Percentiles rank a stretch among this genome's conserved stretches.
Evolutionary conservation across 2,329 filamentous ascomycete genomes (phyloP).

Genomic region (Aspergillus aculeatus): DNA sequence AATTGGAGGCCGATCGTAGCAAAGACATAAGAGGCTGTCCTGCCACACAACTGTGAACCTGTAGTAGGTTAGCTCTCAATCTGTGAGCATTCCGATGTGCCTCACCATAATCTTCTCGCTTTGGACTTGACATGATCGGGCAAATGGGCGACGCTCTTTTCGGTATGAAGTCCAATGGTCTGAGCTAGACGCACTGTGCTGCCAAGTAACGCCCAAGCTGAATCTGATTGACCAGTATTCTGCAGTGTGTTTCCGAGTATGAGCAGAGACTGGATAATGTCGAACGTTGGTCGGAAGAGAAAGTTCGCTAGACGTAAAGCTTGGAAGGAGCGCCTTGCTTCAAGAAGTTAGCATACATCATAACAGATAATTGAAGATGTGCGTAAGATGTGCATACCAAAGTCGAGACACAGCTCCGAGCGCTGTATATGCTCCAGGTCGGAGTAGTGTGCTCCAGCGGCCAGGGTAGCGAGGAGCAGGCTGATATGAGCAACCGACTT

Average conservation of each 20-base stretch:
- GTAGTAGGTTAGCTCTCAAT: neutral
- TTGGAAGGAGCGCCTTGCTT: conserved; percentile 41
- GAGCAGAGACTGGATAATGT: conserved; percentile 56
- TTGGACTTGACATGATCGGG: conserved; percentile 26
- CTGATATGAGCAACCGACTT: conserved; percentile 30
- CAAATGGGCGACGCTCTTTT: conserved; percentile 27
- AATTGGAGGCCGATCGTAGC: conserved; percentile 35
- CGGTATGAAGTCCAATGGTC: conserved; percentile 40
- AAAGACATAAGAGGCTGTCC: conserved; percentile 35
- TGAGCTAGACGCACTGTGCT: conserved; percentile 34
- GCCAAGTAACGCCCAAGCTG: conserved; percentile 31
- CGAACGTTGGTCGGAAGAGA: conserved; percentile 54
- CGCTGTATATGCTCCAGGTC: conserved; percentile 28
- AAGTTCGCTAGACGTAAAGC: conserved; percentile 60
- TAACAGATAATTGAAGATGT: no score
- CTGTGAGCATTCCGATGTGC: neutral
- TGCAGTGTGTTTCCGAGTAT: conserved; percentile 53
- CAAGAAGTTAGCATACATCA: neutral
- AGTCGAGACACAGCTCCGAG: conserved; percentile 26
- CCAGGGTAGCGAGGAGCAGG: conserved; percentile 29
- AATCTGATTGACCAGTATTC: conserved; percentile 34
- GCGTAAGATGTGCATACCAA: conserved; percentile 24
- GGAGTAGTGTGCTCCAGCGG: conserved; percentile 33
- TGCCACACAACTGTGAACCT: conserved; percentile 38
- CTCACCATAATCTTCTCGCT: conserved; percentile 27